Conservation (phyloP, 768 basidiomycete genomes). For the Termitomyces sp. region DNA sequence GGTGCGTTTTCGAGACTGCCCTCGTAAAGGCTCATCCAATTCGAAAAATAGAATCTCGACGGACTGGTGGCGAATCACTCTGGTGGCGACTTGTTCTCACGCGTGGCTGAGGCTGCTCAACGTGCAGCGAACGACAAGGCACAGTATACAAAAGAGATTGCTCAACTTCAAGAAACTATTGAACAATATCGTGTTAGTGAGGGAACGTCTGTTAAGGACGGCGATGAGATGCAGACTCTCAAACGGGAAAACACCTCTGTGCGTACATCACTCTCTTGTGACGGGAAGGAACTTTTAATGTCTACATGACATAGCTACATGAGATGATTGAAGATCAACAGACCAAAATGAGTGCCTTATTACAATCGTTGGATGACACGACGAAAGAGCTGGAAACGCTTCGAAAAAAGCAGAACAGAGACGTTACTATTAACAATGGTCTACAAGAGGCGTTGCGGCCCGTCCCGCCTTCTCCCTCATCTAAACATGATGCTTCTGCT, state of each 20-base stretch:
- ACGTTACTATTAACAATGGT: conserved; percentile 41
- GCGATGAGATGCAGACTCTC: conserved; percentile 6
- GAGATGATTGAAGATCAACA: conserved; percentile 22
- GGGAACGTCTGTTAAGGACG: conserved; percentile 11
- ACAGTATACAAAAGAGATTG: conserved; percentile 51
- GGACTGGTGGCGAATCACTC: conserved; percentile 41
- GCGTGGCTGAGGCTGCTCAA: conserved; percentile 40
- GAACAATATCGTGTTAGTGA: conserved; percentile 28
- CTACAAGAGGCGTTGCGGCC: conserved; percentile 17
- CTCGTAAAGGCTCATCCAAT: background rate
- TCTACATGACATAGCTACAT: conserved; percentile 17
- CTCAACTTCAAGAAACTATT: conserved; percentile 42
- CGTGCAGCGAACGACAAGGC: conserved; percentile 45
- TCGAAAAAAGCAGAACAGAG: conserved; percentile 58
- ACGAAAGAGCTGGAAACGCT: conserved; percentile 48
- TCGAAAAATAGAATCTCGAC: conserved; percentile 52
- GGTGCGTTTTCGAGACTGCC: conserved; percentile 39
- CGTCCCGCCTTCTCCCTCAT: conserved; percentile 25
- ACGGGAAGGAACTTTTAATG: background rate
- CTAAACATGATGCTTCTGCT: conserved; percentile 46
- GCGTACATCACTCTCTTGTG: background rate
- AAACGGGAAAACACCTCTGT: conserved; percentile 17
- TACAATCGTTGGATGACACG: conserved; percentile 25
- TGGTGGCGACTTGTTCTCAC: conserved; percentile 36
- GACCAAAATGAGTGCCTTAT: conserved; percentile 21